Evolutionary conservation across 768 basidiomycete species (phyloP), one percentile per base, ranked within the genome.

Genomic region (Bullera alba): DNA sequence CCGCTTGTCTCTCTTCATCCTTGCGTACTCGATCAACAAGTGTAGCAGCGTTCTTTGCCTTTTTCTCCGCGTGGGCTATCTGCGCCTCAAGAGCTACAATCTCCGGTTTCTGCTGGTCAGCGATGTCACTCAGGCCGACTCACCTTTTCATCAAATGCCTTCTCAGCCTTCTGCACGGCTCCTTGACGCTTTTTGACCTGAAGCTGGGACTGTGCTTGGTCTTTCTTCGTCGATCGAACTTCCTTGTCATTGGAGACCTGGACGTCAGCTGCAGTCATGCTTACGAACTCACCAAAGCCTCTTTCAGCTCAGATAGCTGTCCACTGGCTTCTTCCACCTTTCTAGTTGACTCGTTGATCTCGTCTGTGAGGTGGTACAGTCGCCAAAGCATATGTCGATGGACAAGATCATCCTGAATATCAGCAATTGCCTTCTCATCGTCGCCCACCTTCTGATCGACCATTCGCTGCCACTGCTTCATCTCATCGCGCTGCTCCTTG

Each of bases 401-500:
- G 34, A 90, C 82, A 22, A 89, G 77, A 44, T 85, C 81, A 55
- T 95, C 88, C 86, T 90, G 65, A 14, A n/a, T n/a, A 26, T 48
- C 4, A 53, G 50, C 6, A 29, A 12, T 42, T 27, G 32, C 48
- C 19, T 42, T 7, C 41, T 19, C 7, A 17, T 15, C 17, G 25
- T 37, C 17, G 42, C 82, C 27, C 35, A 89, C 89, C 69, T 79
- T 76, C 60, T 91, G 83, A 47, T 84, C 76, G 61, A 81, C 80
- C 14, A 97, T 75, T 6, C 76, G 77, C 69, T 91, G 85, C 61
- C 92, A 96, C 36, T 85, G 77, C 58, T 88, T 86, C 3, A 91
- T 89, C 68, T 97, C 93, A 4, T 80, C 81, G 72, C 92, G 90
- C 75, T 97, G 95, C 68, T 96, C 91, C 75, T 89, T 90, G 75